These are phyloP conservation scores for Ichthyophthirius multifiliis DNA, from an alignment of 169 alveolate species.

Conservation along the genomic window DNA sequence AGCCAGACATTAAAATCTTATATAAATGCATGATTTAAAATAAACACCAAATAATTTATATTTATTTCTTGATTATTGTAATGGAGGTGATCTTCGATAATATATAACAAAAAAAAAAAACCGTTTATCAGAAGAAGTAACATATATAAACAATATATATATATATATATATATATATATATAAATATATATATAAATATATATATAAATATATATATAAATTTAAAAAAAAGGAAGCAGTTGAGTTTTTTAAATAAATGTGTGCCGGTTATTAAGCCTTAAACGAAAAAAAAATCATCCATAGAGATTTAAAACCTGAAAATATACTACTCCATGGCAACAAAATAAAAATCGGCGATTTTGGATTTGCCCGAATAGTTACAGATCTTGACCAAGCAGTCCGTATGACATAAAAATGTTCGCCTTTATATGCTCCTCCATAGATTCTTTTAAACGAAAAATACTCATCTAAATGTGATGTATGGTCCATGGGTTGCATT, in stretches of 20 bases:
- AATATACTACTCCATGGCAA: constrained; percentile 35
- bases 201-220: not conserved
- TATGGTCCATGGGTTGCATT: not conserved
- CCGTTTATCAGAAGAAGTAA: not conserved
- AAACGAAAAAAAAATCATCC: constrained; percentile 22
- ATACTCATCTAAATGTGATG: constrained; percentile 21
- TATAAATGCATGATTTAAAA: constrained; percentile 10
- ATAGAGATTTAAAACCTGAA: constrained; percentile 40
- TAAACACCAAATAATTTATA: constrained; percentile 17
- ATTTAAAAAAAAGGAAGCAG: not conserved
- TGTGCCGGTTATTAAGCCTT: constrained; percentile 24
- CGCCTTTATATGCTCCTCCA: constrained; percentile 27
- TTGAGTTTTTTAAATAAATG: constrained; percentile 1
- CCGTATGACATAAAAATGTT: constrained; percentile 12
- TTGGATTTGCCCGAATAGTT: constrained; percentile 29
- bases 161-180: not conserved
- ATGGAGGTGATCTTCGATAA: constrained; percentile 12
- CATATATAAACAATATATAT: too few relatives aligned
- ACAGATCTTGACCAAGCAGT: not conserved
- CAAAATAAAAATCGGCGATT: constrained; percentile 31
- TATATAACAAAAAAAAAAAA: not conserved
- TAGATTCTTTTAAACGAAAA: not conserved
- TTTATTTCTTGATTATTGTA: constrained; percentile 10
- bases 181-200: not conserved
- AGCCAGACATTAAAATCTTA: constrained; percentile 4